Conservation (phyloP, 2,329 filamentous ascomycete genomes). For the Penicillium polonicum region DNA sequence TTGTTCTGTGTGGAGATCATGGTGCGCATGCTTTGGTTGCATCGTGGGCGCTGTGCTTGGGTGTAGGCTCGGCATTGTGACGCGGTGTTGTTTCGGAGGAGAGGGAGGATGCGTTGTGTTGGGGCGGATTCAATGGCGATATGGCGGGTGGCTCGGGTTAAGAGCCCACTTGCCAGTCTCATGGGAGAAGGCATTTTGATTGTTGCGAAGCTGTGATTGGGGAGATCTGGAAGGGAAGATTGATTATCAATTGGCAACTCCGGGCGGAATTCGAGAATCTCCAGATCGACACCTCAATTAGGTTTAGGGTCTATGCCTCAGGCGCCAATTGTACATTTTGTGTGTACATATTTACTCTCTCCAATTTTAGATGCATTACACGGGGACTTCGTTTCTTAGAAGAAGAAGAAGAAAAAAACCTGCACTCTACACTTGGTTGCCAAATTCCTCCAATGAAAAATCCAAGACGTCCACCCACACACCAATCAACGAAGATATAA, state of each 20-base stretch:
- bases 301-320: conserved; percentile 25
- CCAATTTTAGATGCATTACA: background rate
- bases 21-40: conserved; percentile 10
- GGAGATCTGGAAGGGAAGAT: conserved; percentile 4
- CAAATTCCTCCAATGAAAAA: background rate
- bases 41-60: conserved; percentile 23
- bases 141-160: conserved; percentile 19
- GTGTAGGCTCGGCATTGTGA: conserved; percentile 26
- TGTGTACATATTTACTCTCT: background rate
- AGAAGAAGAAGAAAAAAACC: no score
- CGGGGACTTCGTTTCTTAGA: no score
- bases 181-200: conserved; percentile 31
- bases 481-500: background rate
- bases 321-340: background rate
- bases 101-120: conserved; percentile 17
- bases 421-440: background rate
- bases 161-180: conserved; percentile 21
- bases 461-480: background rate
- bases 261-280: conserved; percentile 23
- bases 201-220: conserved; percentile 3
- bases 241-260: conserved; percentile 7
- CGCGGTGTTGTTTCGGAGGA: conserved; percentile 20
- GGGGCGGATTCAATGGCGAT: conserved; percentile 14
- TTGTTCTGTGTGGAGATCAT: conserved; percentile 12
- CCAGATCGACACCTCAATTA: conserved; percentile 22